Evolutionary conservation across 225 moss, liverwort and hornwort genomes (phyloP).

Genomic region (Polytrichum commune): DNA sequence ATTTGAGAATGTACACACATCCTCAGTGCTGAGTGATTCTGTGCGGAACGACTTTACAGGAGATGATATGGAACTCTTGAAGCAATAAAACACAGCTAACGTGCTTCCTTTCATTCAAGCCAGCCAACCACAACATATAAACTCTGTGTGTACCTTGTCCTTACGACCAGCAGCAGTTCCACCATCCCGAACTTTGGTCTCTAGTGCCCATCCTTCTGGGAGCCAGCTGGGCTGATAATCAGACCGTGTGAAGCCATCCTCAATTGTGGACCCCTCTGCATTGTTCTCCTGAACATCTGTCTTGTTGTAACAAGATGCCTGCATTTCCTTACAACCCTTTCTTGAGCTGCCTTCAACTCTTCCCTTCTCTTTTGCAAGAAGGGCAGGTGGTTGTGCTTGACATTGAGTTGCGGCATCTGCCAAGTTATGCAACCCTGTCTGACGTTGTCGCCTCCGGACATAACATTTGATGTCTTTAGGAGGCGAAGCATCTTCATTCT

Average conservation of each 20-base stretch:
- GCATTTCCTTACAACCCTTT: background rate
- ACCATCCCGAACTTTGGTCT: conserved; percentile 18
- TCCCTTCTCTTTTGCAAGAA: conserved; percentile 6
- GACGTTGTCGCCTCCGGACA: conserved; percentile 19
- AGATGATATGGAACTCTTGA: background rate
- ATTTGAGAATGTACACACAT: no score
- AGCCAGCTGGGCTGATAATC: conserved; percentile 30
- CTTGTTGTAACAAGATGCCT: background rate
- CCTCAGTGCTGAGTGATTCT: no score
- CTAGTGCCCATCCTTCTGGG: conserved; percentile 36
- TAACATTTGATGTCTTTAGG: conserved; percentile 31
- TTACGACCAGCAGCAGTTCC: conserved; percentile 8
- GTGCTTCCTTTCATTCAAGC: background rate
- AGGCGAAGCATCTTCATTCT: conserved; percentile 3
- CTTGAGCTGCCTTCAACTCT: conserved; percentile 11
- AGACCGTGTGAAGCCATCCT: conserved; percentile 9
- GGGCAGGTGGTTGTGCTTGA: conserved; percentile 12
- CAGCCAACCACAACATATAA: background rate
- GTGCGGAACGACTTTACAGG: no score
- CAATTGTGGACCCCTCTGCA: conserved; percentile 4
- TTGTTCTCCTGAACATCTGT: conserved; percentile 1
- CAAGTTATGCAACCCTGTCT: background rate
- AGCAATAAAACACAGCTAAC: background rate
- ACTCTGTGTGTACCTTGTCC: conserved; percentile 24
- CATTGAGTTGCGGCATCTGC: background rate